A percentile compares a stretch with the other conserved stretches of the same genome.
Evolutionary conservation across 306 rosid genomes (phyloP).

Genomic region (Medicago lupulina): DNA sequence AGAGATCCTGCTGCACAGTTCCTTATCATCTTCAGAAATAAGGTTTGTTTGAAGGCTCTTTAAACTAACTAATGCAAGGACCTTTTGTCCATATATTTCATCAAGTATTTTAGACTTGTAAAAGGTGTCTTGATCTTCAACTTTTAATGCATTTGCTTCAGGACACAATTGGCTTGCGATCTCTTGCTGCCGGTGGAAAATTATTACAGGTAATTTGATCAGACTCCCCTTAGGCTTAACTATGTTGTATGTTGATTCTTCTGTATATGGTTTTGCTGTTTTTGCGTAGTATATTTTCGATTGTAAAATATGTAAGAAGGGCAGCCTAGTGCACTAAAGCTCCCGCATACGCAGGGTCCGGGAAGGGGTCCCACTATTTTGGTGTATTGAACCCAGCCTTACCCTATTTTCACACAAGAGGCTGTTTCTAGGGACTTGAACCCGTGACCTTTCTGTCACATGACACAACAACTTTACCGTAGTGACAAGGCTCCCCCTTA

Average conservation of each 20-base stretch:
- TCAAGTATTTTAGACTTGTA: constrained; percentile 33
- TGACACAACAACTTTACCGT: no score
- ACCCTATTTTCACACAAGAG: no score
- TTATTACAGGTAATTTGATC: constrained; percentile 77
- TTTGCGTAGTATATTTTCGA: constrained; percentile 7
- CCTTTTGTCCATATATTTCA: constrained; percentile 19
- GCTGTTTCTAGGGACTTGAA: no score
- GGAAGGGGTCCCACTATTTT: no score
- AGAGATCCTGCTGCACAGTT: constrained; percentile 98
- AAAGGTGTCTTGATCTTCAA: constrained; percentile 25
- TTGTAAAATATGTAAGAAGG: no score
- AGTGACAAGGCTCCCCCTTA: no score
- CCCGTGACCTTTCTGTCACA: no score
- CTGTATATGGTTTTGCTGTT: constrained; percentile 14
- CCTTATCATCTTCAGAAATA: constrained; percentile 78
- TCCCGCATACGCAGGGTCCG: no score
- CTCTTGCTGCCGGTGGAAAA: constrained; percentile 97
- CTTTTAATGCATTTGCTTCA: constrained; percentile 49
- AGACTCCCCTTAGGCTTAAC: background rate
- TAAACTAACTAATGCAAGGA: constrained; percentile 9
- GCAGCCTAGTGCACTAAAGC: no score
- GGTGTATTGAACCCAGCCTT: no score
- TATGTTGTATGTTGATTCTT: constrained; percentile 21
- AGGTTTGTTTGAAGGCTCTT: constrained; percentile 60
- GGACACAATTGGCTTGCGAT: constrained; percentile 95